Evolutionary conservation across 2,329 filamentous ascomycete genomes (phyloP), one percentile per base, ranked within the genome.

Genomic region (Rhynchosporium graminicola): DNA sequence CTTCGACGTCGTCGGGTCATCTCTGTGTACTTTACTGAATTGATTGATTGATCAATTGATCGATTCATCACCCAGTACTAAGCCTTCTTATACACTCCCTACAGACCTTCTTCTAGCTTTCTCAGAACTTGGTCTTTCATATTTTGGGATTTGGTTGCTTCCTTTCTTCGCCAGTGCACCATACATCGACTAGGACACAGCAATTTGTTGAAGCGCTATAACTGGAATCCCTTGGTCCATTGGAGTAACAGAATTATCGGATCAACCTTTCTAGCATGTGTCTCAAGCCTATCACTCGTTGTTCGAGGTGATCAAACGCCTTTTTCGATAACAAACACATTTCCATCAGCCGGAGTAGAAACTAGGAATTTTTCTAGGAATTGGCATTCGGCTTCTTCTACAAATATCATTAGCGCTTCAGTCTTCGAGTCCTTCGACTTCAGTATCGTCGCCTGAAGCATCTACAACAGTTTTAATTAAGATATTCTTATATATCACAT

Each of bases 121-220:
- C 66, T 57, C 48, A 58, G 59, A 67, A 63, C 43, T 67, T 68
- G 45, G 57, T 50, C 62, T 51, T 57, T 61, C 50, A 62, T 62
- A 42, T 58, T 52, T 66, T 42, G 43, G 62, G 38, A 56, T 62
- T 58, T 48, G 43, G 42, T 58, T 31, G 8, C 33, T 40, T 50
- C 26, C 20, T 20, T 20, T 10, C 9, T 3, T 10, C 9, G 42
- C 36, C 43, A 29, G 47, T 64, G 48, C 63, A 40, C 59, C n/a
- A 64, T 65, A 60, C 63, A 46, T 60, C 60, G n/a, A 46, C 50
- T 60, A 42, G 33, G 38, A 57, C 31, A 60, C 57, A 70, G 64
- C 58, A 50, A 71, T 71, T 68, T 66, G 56, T 67, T 71, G 68
- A 69, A 62, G 62, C 65, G 60, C 65, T 66, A 20, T 45, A 62